phyloP scores from a whole-genome alignment of 495 filamentous ascomycete species.

The Trichoderma reesei region DNA sequence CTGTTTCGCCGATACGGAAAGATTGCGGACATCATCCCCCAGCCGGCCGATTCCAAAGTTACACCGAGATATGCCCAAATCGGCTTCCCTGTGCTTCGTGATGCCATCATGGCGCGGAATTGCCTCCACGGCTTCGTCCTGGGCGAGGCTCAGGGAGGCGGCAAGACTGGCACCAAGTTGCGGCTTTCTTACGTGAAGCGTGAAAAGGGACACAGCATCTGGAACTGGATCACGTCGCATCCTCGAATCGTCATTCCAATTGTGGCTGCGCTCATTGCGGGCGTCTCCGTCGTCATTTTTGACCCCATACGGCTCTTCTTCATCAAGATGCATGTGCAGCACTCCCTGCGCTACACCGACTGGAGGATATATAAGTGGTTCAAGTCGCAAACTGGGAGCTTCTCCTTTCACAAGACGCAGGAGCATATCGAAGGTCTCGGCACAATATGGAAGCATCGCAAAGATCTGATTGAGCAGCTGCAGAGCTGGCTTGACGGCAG shows the following conservation, averaged over 20 bases:
- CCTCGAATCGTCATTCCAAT: constrained; percentile 80
- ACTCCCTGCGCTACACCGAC: constrained; percentile 61
- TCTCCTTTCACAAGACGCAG: constrained; percentile 30
- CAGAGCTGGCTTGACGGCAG: constrained; percentile 81
- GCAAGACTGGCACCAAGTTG: constrained; percentile 61
- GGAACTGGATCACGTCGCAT: constrained; percentile 84
- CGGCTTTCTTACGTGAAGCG: constrained; percentile 74
- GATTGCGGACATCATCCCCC: constrained; percentile 65
- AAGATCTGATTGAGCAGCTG: constrained; percentile 67
- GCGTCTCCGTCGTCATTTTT: constrained; percentile 83
- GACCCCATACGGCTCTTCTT: constrained; percentile 90
- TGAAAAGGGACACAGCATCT: constrained; percentile 63
- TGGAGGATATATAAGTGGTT: constrained; percentile 69
- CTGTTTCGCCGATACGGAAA: constrained; percentile 89
- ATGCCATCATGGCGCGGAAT: constrained; percentile 79
- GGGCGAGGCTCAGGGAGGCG: constrained; percentile 53
- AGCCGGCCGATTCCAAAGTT: constrained; percentile 75
- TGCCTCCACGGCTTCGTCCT: constrained; percentile 83
- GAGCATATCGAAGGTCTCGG: constrained; percentile 47
- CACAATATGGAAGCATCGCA: constrained; percentile 82
- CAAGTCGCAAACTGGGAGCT: constrained; percentile 63
- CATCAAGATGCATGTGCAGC: constrained; percentile 75
- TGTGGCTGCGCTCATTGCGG: constrained; percentile 66
- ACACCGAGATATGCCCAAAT: constrained; percentile 69
- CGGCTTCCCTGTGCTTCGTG: constrained; percentile 59